Base-by-base conservation (phyloP, 2,329 filamentous ascomycete genomes). In the Metarhizium humberi region DNA sequence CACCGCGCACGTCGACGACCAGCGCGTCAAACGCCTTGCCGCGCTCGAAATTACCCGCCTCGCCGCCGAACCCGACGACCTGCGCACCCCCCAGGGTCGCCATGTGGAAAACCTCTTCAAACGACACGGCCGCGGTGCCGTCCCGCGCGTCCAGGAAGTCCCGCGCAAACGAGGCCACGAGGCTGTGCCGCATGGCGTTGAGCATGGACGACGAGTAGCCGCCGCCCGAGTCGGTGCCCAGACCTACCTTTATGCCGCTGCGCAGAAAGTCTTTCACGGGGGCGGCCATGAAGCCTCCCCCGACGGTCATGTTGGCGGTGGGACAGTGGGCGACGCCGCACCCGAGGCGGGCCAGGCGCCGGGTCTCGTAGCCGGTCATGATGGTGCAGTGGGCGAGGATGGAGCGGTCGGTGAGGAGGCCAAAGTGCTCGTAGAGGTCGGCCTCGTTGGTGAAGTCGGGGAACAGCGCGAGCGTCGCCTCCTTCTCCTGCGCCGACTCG, bases 301-400 rank as follows among this genome's bases (percentile, higher is more conserved):
- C 79, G 0, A 81, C 75, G 0, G 80, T 84, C 69, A 84, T 85
- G 64, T 86, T 87, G 10, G 82, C 75, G 1, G 82, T 76, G 0
- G 84, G 84, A 56, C 84, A 87, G 62, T 87, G 84, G 0, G 83
- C 81, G 1, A 87, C 73, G 18, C 83, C 82, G 59, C 82, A 85
- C 0, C 68, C 67, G 8, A 81, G 69, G 8, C 70, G 64, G 14
- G 66, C 60, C 2, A 87, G 60, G 5, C 71, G 69, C 1, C 66
- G 59, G 50, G 79, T 75, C 64, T 88, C 85, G 34, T 78, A 72
- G 3, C 80, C 75, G 5, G 71, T 75, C 68, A 86, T 78, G 63
- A 81, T 77, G 55, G 81, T 86, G 68, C 84, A 86, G 63, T 88
- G 85, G 0, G 85, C 85, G 0, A 88, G 75, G 55, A 88, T 85